Conservation (phyloP, 2,329 filamentous ascomycete genomes). For the Dactylella cylindrospora region DNA sequence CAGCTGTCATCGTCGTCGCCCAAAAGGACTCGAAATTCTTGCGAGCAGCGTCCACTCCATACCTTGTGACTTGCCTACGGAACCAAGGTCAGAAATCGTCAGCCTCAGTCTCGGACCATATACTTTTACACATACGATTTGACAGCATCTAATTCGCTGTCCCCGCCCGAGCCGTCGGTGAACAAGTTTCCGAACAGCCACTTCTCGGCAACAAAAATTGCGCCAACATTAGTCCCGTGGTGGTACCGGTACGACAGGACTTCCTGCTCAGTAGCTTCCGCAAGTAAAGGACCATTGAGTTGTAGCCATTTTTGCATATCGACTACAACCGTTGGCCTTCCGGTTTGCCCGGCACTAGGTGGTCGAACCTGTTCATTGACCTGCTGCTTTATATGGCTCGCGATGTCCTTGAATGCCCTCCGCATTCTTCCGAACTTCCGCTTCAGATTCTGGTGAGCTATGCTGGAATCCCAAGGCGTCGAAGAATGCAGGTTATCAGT, state of each 20-base stretch:
- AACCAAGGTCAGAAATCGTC: background rate
- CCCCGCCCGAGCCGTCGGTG: slow-evolving; percentile 52
- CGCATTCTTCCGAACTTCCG: slow-evolving; percentile 14
- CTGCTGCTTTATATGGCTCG: slow-evolving; percentile 24
- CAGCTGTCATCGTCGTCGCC: slow-evolving; percentile 57
- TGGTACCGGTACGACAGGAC: slow-evolving; percentile 62
- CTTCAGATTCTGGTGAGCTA: slow-evolving; percentile 14
- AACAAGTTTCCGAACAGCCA: slow-evolving; percentile 61
- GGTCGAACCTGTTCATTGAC: slow-evolving; percentile 7
- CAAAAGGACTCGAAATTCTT: slow-evolving; percentile 60
- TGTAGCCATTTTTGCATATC: too few relatives aligned
- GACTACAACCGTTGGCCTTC: slow-evolving; percentile 6
- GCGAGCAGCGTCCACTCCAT: slow-evolving; percentile 57
- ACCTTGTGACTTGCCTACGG: slow-evolving; percentile 53
- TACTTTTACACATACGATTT: slow-evolving; percentile 45
- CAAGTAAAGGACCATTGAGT: slow-evolving; percentile 20
- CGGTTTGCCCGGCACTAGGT: slow-evolving; percentile 3
- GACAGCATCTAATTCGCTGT: slow-evolving; percentile 59
- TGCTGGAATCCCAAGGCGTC: slow-evolving; percentile 1
- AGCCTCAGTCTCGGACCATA: background rate
- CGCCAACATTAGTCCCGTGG: slow-evolving; percentile 62
- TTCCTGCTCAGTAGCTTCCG: slow-evolving; percentile 50
- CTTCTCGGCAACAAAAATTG: slow-evolving; percentile 63
- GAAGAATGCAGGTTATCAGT: too few relatives aligned
- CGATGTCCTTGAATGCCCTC: slow-evolving; percentile 31